Evolutionary conservation across 768 basidiomycete genomes (phyloP), one percentile per base, ranked within the genome.

Genomic region (Crucibulum laeve): DNA sequence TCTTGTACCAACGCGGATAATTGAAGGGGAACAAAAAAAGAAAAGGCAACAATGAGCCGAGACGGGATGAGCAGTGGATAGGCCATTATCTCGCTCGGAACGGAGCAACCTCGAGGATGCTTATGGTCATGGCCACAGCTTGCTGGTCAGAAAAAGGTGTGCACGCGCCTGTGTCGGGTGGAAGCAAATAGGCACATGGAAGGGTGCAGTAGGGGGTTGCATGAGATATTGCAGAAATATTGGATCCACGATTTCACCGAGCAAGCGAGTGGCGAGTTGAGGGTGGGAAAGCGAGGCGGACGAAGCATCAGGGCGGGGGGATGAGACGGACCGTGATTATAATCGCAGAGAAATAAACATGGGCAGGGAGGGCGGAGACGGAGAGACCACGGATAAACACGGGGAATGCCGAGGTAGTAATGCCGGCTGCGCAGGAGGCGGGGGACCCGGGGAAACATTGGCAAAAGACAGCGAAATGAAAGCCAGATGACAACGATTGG

Each of bases 341-440:
- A 25, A 37, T 33, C 23, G 34, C 36, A 28, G 19, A n/a, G 8
- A 26, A 28, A 19, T n/a, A 45, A n/a, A n/a, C n/a, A n/a, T n/a
- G n/a, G n/a, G n/a, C n/a, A n/a, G n/a, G n/a, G n/a, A n/a, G 25
- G 15, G 40, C 18, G 32, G 23, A 15, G 35, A 4, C 45, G 45
- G 45, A 18, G 25, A 41, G 45, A 46, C 40, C 28, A 35, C 45
- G 45, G 45, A 46, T n/a, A 46, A 46, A 46, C 17, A 17, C 46
- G 46, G 46, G 33, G 21, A 11, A 19, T 43, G 36, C 46, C 46
- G 46, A 21, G 25, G 46, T 28, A 24, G 26, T 37, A 45, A 45
- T 44, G 33, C 34, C 42, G 33, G 42, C 42, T 33, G 33, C 23
- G n/a, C n/a, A 36, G 37, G n/a, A 28, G 30, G 41, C 5, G 25